Percentiles rank a stretch among this genome's conserved stretches.
Conservation (phyloP, 75 land plant species). For the Pinus taeda region DNA sequence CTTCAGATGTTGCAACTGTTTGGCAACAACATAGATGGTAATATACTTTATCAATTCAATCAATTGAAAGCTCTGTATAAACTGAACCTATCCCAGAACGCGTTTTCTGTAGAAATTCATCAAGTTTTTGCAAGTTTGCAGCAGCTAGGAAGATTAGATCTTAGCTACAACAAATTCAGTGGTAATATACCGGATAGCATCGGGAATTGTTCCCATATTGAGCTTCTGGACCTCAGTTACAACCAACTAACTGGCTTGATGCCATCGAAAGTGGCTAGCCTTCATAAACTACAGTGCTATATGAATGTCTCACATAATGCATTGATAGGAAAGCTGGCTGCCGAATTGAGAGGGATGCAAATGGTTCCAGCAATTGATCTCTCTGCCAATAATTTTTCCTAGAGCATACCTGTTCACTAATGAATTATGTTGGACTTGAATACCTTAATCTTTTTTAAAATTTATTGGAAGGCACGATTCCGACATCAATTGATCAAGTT, state of each 20-base stretch:
- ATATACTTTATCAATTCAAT: conserved; percentile 1
- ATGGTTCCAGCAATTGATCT: conserved; percentile 12
- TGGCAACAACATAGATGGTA: not conserved
- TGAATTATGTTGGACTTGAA: not conserved
- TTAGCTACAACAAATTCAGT: too few relatives aligned
- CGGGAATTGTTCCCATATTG: conserved; percentile 3
- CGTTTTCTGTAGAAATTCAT: too few relatives aligned
- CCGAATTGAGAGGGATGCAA: not conserved
- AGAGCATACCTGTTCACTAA: conserved; percentile 15
- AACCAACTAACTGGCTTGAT: too few relatives aligned
- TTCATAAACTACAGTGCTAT: too few relatives aligned
- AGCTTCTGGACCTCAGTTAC: not conserved
- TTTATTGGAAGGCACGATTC: not conserved
- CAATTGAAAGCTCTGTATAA: conserved; percentile 4
- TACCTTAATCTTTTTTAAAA: conserved; percentile 6
- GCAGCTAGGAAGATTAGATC: too few relatives aligned
- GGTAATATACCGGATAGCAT: too few relatives aligned
- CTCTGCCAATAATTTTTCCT: conserved; percentile 25
- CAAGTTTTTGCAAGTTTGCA: too few relatives aligned
- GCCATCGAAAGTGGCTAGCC: too few relatives aligned
- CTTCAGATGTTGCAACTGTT: not conserved
- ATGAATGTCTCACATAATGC: too few relatives aligned
- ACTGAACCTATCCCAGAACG: too few relatives aligned
- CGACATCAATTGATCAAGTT: not conserved
- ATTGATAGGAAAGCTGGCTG: not conserved